Base-by-base conservation (phyloP, 371 early-diverging fungal species). In the Spiromyces aspiralis region DNA sequence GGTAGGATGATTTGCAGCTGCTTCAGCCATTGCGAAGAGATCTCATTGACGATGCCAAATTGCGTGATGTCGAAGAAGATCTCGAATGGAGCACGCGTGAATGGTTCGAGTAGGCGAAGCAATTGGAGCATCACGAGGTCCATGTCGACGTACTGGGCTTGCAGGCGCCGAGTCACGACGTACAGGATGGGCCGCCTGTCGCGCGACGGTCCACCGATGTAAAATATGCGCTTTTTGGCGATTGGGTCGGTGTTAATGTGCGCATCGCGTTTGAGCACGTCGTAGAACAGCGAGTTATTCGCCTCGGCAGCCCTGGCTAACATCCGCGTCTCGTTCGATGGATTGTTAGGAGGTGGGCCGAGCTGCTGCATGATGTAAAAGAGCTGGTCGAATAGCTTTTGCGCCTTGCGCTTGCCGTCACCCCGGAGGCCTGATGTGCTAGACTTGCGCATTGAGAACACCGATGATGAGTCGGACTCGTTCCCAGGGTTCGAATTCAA, bases 361-460 rank as follows among this genome's bases (percentile, higher is more conserved):
- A 93, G 68, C 54, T 86, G 87, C 21, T 88, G 84, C 53, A 93
- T 60, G 27, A 93, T 58, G 25, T 81, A 86, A 4, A 85, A 82
- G 1, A 93, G 74, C 45, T 78, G 80, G 45, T 83, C 81, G 55
- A 84, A 83, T 12, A 64, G 44, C 35, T 66, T 66, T 43, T 64
- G 65, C 0, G 66, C 59, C 20, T 66, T 6, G 10, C 10, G 35
- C 6, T 35, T 35, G 35, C 16, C n/a, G n/a, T n/a, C n/a, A n/a
- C n/a, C n/a, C n/a, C n/a, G n/a, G n/a, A n/a, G n/a, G n/a, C n/a
- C n/a, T n/a, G n/a, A n/a, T n/a, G n/a, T n/a, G n/a, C n/a, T n/a
- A n/a, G n/a, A n/a, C 16, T 35, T 35, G 10, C 16, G 6, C 10
- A 35, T 35, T 35, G 35, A 35, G 35, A 35, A 35, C 35, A 35